Percentiles rank a stretch among this genome's conserved stretches.
These are phyloP conservation scores for Polychaeton citri DNA, from an alignment of 2,329 filamentous ascomycete species.

Conservation along the genomic window DNA sequence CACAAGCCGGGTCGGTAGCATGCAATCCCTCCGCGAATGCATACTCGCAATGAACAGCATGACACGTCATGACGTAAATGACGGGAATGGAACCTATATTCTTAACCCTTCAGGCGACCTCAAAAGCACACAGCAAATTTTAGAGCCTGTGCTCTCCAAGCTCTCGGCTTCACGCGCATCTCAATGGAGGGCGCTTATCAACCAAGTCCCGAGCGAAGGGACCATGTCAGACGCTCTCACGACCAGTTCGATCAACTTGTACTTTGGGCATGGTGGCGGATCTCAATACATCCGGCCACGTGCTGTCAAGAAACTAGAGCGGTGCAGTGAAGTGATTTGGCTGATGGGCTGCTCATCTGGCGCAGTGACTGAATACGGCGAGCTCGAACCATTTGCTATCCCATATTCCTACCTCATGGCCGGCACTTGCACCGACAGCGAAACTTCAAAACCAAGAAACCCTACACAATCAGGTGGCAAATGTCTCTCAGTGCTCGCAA, in stretches of 20 bases:
- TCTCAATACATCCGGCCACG: constrained; percentile 85
- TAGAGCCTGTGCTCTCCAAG: constrained; percentile 50
- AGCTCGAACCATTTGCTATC: constrained; percentile 83
- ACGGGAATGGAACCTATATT: constrained; percentile 56
- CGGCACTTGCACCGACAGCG: constrained; percentile 35
- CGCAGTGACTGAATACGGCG: constrained; percentile 63
- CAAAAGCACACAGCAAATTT: constrained; percentile 61
- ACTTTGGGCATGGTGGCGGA: constrained; percentile 92
- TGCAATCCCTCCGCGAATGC: constrained; percentile 66
- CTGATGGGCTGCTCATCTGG: constrained; percentile 93
- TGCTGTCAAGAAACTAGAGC: constrained; percentile 58
- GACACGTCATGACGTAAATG: constrained; percentile 30
- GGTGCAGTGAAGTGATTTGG: constrained; percentile 42
- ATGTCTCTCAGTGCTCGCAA: constrained; percentile 67
- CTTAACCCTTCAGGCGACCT: constrained; percentile 84
- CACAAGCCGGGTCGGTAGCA: constrained; percentile 76
- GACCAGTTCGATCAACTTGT: constrained; percentile 61
- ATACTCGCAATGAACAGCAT: constrained; percentile 36
- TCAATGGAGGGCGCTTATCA: constrained; percentile 55
- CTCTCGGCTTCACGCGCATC: constrained; percentile 16
- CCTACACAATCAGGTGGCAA: constrained; percentile 3
- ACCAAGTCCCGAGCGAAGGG: constrained; percentile 57
- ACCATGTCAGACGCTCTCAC: constrained; percentile 61
- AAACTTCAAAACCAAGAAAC: background rate
- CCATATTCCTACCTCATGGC: constrained; percentile 87